phyloP scores from a whole-genome alignment of 2,329 filamentous ascomycete genomes.

The Diaporthe ampelina region DNA sequence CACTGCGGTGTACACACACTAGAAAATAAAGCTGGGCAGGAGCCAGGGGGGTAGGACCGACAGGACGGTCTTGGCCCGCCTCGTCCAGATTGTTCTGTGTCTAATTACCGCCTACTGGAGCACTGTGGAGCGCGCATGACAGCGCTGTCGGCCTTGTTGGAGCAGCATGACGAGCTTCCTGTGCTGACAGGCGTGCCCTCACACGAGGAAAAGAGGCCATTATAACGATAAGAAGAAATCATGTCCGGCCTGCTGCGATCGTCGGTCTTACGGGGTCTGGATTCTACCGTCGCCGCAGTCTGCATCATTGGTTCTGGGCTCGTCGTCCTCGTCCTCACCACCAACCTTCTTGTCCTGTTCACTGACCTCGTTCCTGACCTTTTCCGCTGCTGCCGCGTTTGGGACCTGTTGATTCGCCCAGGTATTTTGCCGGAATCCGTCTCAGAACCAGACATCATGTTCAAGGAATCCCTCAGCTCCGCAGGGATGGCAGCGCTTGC shows the following conservation, averaged over 20 bases:
- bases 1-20: too few relatives aligned
- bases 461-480: slow-evolving; percentile 40
- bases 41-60: slow-evolving; percentile 20
- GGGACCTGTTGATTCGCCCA: slow-evolving; percentile 25
- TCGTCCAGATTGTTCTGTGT: background rate
- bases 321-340: background rate
- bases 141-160: slow-evolving; percentile 2
- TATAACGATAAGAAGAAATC: slow-evolving; percentile 17
- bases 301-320: background rate
- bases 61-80: slow-evolving; percentile 19
- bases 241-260: background rate
- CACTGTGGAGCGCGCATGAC: slow-evolving; percentile 22
- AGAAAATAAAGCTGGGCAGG: background rate
- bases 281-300: background rate
- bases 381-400: slow-evolving; percentile 21
- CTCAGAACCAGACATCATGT: slow-evolving; percentile 35
- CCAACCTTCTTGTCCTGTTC: background rate
- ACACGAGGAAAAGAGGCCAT: background rate
- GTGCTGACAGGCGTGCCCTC: background rate
- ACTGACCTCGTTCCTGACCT: slow-evolving; percentile 2
- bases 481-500: slow-evolving; percentile 43
- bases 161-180: slow-evolving; percentile 23
- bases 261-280: background rate
- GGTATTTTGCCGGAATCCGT: slow-evolving; percentile 12
- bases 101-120: slow-evolving; percentile 27